Percentiles rank a stretch among this genome's conserved stretches.
Conservation (phyloP, 176 grass and related monocot genomes). For the Zoysia japonica region DNA sequence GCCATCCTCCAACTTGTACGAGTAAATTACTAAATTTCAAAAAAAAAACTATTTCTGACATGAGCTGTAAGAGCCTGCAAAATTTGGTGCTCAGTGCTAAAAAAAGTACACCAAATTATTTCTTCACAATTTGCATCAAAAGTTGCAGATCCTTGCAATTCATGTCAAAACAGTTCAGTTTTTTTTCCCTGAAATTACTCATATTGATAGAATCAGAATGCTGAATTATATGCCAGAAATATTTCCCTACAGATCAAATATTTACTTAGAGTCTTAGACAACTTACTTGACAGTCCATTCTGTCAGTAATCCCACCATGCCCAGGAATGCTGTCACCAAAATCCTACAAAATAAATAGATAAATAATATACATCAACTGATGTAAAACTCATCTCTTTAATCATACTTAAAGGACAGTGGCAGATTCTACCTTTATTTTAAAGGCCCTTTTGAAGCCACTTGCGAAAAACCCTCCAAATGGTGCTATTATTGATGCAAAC, state of each 20-base stretch:
- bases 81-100: too few species aligned
- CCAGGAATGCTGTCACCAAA: constrained; percentile 99
- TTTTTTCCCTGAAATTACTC: not conserved
- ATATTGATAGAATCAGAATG: not conserved
- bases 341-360: constrained; percentile 56
- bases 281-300: constrained; percentile 99
- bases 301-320: constrained; percentile 95
- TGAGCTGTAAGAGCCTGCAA: not conserved
- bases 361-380: constrained; percentile 19
- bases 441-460: constrained; percentile 98
- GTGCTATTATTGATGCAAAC: constrained; percentile 99
- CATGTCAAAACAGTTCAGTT: too few species aligned
- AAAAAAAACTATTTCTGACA: too few species aligned
- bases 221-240: not conserved
- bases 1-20: too few species aligned
- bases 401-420: not conserved
- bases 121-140: not conserved
- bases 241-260: constrained; percentile 6
- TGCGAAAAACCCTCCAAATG: constrained; percentile 99
- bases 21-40: too few species aligned
- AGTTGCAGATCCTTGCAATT: not conserved
- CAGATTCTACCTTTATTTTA: constrained; percentile 81
- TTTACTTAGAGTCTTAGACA: not conserved
- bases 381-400: constrained; percentile 6
- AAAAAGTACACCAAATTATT: too few species aligned